phyloP scores from a whole-genome alignment of 2,329 filamentous ascomycete genomes.

The Clonostachys rhizophaga region DNA sequence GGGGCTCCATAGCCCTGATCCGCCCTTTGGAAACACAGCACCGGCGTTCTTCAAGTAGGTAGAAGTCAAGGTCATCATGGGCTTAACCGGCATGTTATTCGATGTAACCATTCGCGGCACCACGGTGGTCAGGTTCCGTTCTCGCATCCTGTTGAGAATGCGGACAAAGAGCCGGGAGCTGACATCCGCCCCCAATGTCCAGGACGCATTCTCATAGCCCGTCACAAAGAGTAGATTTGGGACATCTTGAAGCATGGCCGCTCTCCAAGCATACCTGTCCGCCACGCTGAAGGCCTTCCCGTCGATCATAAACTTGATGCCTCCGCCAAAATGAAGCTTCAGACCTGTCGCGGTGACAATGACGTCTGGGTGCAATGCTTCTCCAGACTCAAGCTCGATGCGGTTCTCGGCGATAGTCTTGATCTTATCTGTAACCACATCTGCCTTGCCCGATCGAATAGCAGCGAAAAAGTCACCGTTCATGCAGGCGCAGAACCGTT shows the following conservation, averaged over 20 bases:
- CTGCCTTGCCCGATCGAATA: slow-evolving; percentile 27
- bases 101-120: slow-evolving; percentile 32
- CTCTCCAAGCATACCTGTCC: slow-evolving; percentile 51
- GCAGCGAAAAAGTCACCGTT: slow-evolving; percentile 40
- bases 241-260: slow-evolving; percentile 56
- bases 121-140: slow-evolving; percentile 31
- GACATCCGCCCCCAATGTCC: slow-evolving; percentile 58
- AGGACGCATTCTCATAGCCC: slow-evolving; percentile 56
- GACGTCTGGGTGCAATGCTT: slow-evolving; percentile 48
- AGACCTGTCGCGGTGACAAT: slow-evolving; percentile 64
- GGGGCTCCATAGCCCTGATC: slow-evolving; percentile 23
- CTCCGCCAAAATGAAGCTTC: slow-evolving; percentile 48
- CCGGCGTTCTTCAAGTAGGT: slow-evolving; percentile 43
- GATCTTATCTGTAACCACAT: slow-evolving; percentile 40
- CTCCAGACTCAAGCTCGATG: slow-evolving; percentile 36
- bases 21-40: slow-evolving; percentile 38
- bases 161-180: slow-evolving; percentile 42
- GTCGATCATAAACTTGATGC: slow-evolving; percentile 45
- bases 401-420: slow-evolving; percentile 32
- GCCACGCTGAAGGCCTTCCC: slow-evolving; percentile 33
- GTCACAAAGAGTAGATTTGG: slow-evolving; percentile 55
- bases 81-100: slow-evolving; percentile 26
- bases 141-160: slow-evolving; percentile 43
- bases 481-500: slow-evolving; percentile 57
- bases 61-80: slow-evolving; percentile 36